These are phyloP conservation scores for Trametes cingulata DNA, from an alignment of 768 basidiomycete species.

Conservation along the genomic window DNA sequence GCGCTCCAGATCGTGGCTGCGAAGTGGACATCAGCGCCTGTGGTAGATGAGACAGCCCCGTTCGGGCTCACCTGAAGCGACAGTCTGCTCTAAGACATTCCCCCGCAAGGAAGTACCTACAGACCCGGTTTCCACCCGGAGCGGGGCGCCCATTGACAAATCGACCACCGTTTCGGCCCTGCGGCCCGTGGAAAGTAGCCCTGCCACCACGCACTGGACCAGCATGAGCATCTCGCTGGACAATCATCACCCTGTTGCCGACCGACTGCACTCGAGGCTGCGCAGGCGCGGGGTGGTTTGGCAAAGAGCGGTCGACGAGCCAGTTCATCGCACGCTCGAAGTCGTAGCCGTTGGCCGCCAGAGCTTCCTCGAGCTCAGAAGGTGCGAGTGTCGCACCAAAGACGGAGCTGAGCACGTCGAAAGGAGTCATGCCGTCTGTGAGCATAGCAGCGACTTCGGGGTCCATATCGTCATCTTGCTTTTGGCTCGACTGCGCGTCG, in stretches of 20 bases:
- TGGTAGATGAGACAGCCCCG: background rate
- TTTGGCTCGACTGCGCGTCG: constrained; percentile 6
- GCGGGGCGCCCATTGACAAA: constrained; percentile 55
- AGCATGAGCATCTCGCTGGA: constrained; percentile 53
- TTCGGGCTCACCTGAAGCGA: constrained; percentile 80
- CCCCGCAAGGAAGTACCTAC: constrained; percentile 94
- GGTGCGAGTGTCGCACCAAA: constrained; percentile 90
- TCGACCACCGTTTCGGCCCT: constrained; percentile 37
- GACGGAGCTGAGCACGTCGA: constrained; percentile 92
- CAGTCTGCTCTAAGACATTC: constrained; percentile 96
- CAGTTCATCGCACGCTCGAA: constrained; percentile 96
- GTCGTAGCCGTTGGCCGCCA: constrained; percentile 85
- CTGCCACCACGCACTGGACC: constrained; percentile 44
- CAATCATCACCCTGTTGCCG: constrained; percentile 67
- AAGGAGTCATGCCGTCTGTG: constrained; percentile 94
- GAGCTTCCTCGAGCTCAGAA: constrained; percentile 90
- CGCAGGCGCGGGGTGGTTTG: constrained; percentile 40
- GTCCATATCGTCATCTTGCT: constrained; percentile 38
- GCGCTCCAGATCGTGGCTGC: constrained; percentile 93
- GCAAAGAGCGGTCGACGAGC: constrained; percentile 76
- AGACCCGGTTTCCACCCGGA: constrained; percentile 76
- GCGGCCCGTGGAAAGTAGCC: constrained; percentile 34
- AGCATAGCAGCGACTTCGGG: constrained; percentile 60
- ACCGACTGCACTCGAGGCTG: constrained; percentile 58
- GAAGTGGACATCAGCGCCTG: background rate